Conservation (phyloP, 805 yeast genomes). For the Ogataea corticis region DNA sequence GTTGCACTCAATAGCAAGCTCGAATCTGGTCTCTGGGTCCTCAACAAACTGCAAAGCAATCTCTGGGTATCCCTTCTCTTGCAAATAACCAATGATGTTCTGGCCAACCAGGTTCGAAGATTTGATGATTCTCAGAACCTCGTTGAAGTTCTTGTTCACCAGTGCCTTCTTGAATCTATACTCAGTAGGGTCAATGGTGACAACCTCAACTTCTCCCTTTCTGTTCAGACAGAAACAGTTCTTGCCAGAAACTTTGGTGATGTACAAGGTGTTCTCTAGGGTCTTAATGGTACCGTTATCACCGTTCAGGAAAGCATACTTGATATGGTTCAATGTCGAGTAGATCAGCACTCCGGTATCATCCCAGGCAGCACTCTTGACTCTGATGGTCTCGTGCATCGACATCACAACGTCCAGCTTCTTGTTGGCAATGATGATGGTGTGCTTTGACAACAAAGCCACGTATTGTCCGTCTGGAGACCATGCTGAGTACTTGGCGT, state of each 20-base stretch:
- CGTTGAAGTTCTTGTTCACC: constrained; percentile 85
- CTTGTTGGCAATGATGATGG: constrained; percentile 82
- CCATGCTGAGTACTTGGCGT: constrained; percentile 89
- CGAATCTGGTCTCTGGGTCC: constrained; percentile 95
- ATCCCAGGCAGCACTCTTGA: constrained; percentile 98
- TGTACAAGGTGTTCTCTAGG: constrained; percentile 81
- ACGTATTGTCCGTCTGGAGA: constrained; percentile 82
- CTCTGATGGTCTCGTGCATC: constrained; percentile 94
- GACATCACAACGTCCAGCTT: constrained; percentile 76
- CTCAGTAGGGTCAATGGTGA: constrained; percentile 92
- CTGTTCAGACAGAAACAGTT: constrained; percentile 82
- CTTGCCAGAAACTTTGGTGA: constrained; percentile 68
- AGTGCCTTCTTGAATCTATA: constrained; percentile 93
- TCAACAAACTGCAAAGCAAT: constrained; percentile 95
- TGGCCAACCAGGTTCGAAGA: constrained; percentile 94
- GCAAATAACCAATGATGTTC: constrained; percentile 91
- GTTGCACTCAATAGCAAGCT: constrained; percentile 91
- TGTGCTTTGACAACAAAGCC: constrained; percentile 89
- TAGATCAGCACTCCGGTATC: constrained; percentile 88
- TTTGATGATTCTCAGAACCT: constrained; percentile 85
- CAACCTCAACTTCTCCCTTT: constrained; percentile 75
- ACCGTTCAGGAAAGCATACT: constrained; percentile 89
- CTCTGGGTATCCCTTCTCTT: constrained; percentile 95
- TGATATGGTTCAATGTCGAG: constrained; percentile 93
- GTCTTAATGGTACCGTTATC: constrained; percentile 95